Percentiles rank a stretch among this genome's conserved stretches.
phyloP scores from a whole-genome alignment of 345 rosid genomes.

The Firmiana major region DNA sequence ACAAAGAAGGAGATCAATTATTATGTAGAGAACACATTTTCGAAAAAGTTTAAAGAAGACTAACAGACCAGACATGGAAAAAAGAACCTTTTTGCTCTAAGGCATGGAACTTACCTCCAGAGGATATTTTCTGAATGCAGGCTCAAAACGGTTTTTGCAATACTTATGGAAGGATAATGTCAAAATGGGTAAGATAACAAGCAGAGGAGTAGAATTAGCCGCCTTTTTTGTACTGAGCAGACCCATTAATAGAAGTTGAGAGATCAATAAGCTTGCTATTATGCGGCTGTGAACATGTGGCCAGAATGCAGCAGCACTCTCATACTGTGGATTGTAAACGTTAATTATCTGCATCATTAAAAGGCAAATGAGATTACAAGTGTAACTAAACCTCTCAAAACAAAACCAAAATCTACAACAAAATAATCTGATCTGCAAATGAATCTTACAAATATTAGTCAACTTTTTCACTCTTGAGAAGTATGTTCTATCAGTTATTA shows the following conservation, averaged over 20 bases:
- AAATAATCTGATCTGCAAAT: neutral
- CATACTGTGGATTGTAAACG: constrained; percentile 88
- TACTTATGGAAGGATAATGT: constrained; percentile 84
- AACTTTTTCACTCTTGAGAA: neutral
- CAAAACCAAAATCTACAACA: neutral
- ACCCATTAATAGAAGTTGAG: constrained; percentile 83
- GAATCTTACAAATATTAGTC: neutral
- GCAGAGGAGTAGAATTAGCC: constrained; percentile 86
- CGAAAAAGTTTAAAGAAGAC: too few relatives aligned
- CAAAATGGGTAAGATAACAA: constrained; percentile 66
- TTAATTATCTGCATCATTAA: constrained; percentile 64
- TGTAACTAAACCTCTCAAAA: neutral
- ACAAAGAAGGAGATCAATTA: too few relatives aligned
- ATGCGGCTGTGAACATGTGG: constrained; percentile 91
- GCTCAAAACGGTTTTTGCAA: constrained; percentile 90
- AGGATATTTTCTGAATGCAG: constrained; percentile 85
- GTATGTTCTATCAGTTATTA: neutral
- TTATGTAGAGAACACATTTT: too few relatives aligned
- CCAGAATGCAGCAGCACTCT: constrained; percentile 98
- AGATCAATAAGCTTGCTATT: constrained; percentile 77
- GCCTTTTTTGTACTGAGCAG: constrained; percentile 86
- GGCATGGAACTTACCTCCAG: constrained; percentile 57
- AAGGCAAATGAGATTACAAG: neutral
- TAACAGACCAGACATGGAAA: too few relatives aligned
- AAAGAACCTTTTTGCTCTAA: too few relatives aligned